Percentiles rank a stretch among this genome's conserved stretches.
These are phyloP conservation scores for Orbilia blumenaviensis DNA, from an alignment of 2,329 filamentous ascomycete species.

Conservation along the genomic window DNA sequence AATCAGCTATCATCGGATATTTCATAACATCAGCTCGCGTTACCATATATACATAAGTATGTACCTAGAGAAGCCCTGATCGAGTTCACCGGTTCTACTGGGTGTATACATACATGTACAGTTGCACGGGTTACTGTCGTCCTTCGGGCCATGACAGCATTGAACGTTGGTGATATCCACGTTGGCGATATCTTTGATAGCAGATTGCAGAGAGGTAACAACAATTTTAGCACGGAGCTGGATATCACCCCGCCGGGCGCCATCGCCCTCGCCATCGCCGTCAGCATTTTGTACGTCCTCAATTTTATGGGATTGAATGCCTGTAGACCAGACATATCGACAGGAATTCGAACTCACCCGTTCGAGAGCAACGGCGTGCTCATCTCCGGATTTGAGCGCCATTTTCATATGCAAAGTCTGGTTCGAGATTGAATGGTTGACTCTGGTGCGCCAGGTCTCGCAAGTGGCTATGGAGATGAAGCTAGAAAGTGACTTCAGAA, in stretches of 20 bases:
- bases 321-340: neutral
- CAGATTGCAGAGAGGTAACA: neutral
- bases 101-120: slow-evolving; percentile 32
- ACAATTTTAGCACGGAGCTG: slow-evolving; percentile 23
- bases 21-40: neutral
- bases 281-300: neutral
- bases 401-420: slow-evolving; percentile 8
- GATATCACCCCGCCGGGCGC: no score
- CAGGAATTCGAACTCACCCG: slow-evolving; percentile 12
- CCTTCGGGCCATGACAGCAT: slow-evolving; percentile 20
- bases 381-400: slow-evolving; percentile 14
- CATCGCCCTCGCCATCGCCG: neutral
- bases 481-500: neutral
- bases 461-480: slow-evolving; percentile 32
- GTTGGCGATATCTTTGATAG: neutral
- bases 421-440: neutral
- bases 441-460: neutral
- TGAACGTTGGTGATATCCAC: neutral
- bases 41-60: no score
- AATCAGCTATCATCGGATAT: neutral
- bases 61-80: no score
- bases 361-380: neutral
- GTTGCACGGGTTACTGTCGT: neutral
- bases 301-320: neutral
- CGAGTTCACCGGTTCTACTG: no score